Conservation (phyloP, 331 rosid species). For the Telfairia occidentalis region DNA sequence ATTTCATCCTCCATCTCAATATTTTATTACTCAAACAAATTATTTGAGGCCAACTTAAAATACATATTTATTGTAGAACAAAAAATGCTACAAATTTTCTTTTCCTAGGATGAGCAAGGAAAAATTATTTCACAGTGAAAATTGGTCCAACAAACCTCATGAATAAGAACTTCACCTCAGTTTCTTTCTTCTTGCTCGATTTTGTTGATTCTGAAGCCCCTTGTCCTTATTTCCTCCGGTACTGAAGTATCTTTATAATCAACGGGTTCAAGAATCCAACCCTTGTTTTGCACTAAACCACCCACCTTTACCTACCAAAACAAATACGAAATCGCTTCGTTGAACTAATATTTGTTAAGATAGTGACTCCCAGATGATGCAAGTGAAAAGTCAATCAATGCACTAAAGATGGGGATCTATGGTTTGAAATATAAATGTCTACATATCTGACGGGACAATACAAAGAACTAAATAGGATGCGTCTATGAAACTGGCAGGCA, state of each 20-base stretch:
- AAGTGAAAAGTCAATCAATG: background rate
- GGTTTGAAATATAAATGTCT: background rate
- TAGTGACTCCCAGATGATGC: background rate
- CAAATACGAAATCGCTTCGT: background rate
- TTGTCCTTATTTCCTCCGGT: slow-evolving; percentile 63
- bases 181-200: slow-evolving; percentile 53
- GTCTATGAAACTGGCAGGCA: too few species aligned
- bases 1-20: slow-evolving; percentile 4
- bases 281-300: slow-evolving; percentile 66
- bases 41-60: background rate
- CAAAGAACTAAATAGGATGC: background rate
- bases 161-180: slow-evolving; percentile 17
- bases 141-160: background rate
- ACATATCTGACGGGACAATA: background rate
- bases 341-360: background rate
- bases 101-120: background rate
- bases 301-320: slow-evolving; percentile 48
- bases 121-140: slow-evolving; percentile 2
- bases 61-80: background rate
- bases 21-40: background rate
- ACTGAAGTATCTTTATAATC: slow-evolving; percentile 51
- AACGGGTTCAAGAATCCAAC: slow-evolving; percentile 60
- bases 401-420: background rate
- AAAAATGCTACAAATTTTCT: background rate
- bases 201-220: slow-evolving; percentile 78